Conservation (phyloP, 2,329 filamentous ascomycete genomes). For the Talaromyces sp. region DNA sequence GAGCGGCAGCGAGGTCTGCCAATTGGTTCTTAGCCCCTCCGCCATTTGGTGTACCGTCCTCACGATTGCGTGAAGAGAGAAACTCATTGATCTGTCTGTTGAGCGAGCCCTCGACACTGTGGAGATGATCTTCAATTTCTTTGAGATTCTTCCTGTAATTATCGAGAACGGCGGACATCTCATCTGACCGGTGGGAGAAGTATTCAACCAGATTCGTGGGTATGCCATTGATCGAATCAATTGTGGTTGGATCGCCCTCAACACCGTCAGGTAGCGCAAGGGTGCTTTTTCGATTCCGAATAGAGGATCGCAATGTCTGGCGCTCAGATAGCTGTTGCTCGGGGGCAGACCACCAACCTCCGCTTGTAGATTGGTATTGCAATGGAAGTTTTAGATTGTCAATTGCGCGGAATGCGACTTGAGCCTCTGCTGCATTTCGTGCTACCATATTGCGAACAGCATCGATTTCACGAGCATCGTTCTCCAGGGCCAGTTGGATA, state of each 20-base stretch:
- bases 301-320: conserved; percentile 35
- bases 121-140: conserved; percentile 62
- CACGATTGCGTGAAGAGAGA: conserved; percentile 38
- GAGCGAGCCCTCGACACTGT: conserved; percentile 57
- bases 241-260: conserved; percentile 34
- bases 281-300: conserved; percentile 35
- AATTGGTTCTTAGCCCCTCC: conserved; percentile 43
- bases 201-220: conserved; percentile 59
- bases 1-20: conserved; percentile 51
- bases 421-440: conserved; percentile 64
- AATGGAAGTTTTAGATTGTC: conserved; percentile 68
- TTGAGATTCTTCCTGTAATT: conserved; percentile 55
- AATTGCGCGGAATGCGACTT: conserved; percentile 66
- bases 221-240: conserved; percentile 46
- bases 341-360: conserved; percentile 37
- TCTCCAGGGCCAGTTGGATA: conserved; percentile 58
- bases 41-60: conserved; percentile 31
- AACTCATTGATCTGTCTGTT: conserved; percentile 57
- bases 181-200: conserved; percentile 59
- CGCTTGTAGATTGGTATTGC: conserved; percentile 52
- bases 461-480: conserved; percentile 58
- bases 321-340: conserved; percentile 37
- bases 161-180: conserved; percentile 55
- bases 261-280: conserved; percentile 46
- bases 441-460: conserved; percentile 54